Evolutionary conservation across 2,329 filamentous ascomycete species (phyloP), one percentile per base, ranked within the genome.

Genomic region (Pezicula rhizophila): DNA sequence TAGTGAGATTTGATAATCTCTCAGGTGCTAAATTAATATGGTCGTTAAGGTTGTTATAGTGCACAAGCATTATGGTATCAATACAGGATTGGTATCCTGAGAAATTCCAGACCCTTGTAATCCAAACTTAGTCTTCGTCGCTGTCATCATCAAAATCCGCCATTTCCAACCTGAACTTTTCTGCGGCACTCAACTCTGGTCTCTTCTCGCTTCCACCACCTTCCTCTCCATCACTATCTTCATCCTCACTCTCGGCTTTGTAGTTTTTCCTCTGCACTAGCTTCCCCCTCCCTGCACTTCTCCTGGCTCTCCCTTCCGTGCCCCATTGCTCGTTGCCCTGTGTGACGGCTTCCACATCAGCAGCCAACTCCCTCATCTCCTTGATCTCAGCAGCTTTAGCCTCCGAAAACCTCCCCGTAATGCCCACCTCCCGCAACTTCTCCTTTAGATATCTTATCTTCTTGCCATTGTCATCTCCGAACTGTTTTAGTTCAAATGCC

Each of bases 301-400:
- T 63, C 52, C 8, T 60, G 63, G 5, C 61, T 59, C 10, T 63
- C 51, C 25, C 65, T 1, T 66, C 67, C 35, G 69, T 67, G 1
- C 92, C 92, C 90, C 91, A 96, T 45, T 78, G 75, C 57, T 80
- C 78, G 51, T 89, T 84, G 60, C 89, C 91, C 64, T 93, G 84
- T 64, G 89, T 82, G 14, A 96, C 89, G 11, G 83, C 85, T 61
- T 93, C 88, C 6, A 96, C 72, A 61, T 99, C 92, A 1, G 84
- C 88, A 60, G 81, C 77, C 33, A 99, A 75, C 68, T 99, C 92
- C 46, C 92, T 78, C 61, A 79, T 76, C 69, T 96, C 92, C 64
- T 89, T 93, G 64, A 97, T 96, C 66, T 89, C 83, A 20, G 78
- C 81, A 1, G 92, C 92, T 61, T 87, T 92, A 38, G 89, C 84